phyloP scores from a whole-genome alignment of 805 yeast species.

The Soucietia sequanensis region DNA sequence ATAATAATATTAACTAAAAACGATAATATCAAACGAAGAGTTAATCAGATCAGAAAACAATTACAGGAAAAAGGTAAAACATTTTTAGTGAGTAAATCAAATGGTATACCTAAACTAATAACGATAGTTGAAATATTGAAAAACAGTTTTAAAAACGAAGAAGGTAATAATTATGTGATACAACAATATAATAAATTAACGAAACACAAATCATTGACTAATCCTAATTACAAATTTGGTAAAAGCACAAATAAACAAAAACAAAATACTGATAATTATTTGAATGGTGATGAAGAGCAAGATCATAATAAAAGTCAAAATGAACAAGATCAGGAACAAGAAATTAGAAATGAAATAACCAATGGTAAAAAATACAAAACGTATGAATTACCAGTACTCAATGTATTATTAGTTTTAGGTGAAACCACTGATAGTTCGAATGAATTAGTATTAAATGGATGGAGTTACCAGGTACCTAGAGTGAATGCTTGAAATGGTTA shows the following conservation, averaged over 20 bases:
- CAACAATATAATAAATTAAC: slow-evolving; percentile 15
- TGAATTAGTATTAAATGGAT: no score
- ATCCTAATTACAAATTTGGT: slow-evolving; percentile 5
- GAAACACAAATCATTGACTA: slow-evolving; percentile 3
- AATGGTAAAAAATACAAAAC: neutral
- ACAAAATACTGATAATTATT: no score
- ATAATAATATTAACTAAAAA: slow-evolving; percentile 12
- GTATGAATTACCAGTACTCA: neutral
- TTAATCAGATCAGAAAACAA: slow-evolving; percentile 8
- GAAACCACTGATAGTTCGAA: neutral
- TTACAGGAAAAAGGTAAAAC: slow-evolving; percentile 4
- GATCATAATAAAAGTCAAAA: slow-evolving; percentile 3
- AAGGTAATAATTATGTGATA: neutral
- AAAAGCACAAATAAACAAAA: slow-evolving; percentile 1
- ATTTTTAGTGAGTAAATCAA: slow-evolving; percentile 11
- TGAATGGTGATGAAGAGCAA: no score
- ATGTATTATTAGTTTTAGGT: neutral
- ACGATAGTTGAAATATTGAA: slow-evolving; percentile 16
- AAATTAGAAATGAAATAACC: neutral
- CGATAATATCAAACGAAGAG: slow-evolving; percentile 16
- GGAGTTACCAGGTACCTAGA: no score
- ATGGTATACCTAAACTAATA: slow-evolving; percentile 12
- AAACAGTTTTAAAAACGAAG: slow-evolving; percentile 7
- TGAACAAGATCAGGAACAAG: neutral
- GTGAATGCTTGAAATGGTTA: no score